Percentiles rank a stretch among this genome's conserved stretches.
phyloP scores from a whole-genome alignment of 495 filamentous ascomycete species.

The Aspergillus panamensis region DNA sequence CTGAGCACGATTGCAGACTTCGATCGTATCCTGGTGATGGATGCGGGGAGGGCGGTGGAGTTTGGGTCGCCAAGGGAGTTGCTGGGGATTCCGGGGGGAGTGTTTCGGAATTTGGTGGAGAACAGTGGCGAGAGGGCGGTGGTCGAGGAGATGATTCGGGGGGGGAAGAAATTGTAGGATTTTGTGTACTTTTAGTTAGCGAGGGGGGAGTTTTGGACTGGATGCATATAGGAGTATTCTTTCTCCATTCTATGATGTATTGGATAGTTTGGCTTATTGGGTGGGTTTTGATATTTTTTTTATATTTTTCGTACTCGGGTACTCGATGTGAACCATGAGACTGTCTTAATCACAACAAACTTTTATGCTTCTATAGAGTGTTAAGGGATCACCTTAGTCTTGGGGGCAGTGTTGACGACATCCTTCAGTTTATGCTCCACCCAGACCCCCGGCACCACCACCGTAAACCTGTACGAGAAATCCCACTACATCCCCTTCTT shows the following conservation, averaged over 20 bases:
- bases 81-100: constrained; percentile 51
- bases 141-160: constrained; percentile 52
- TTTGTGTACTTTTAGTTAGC: too few relatives aligned
- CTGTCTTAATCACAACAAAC: too few relatives aligned
- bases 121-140: constrained; percentile 68
- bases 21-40: constrained; percentile 78
- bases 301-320: too few relatives aligned
- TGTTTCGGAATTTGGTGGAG: constrained; percentile 71
- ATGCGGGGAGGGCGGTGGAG: constrained; percentile 70
- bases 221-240: too few relatives aligned
- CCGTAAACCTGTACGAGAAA: neutral
- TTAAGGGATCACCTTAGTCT: too few relatives aligned
- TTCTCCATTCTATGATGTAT: too few relatives aligned
- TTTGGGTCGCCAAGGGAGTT: constrained; percentile 68
- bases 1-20: constrained; percentile 84
- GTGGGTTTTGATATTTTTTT: too few relatives aligned
- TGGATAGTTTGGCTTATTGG: too few relatives aligned
- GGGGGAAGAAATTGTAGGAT: neutral
- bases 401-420: neutral
- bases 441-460: neutral
- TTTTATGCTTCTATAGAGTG: too few relatives aligned
- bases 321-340: too few relatives aligned
- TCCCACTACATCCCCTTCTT: neutral
- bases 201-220: too few relatives aligned
- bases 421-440: neutral